Evolutionary conservation across 73 alveolate genomes (phyloP), one percentile per base, ranked within the genome.

Genomic region (Effrenium voratum): DNA sequence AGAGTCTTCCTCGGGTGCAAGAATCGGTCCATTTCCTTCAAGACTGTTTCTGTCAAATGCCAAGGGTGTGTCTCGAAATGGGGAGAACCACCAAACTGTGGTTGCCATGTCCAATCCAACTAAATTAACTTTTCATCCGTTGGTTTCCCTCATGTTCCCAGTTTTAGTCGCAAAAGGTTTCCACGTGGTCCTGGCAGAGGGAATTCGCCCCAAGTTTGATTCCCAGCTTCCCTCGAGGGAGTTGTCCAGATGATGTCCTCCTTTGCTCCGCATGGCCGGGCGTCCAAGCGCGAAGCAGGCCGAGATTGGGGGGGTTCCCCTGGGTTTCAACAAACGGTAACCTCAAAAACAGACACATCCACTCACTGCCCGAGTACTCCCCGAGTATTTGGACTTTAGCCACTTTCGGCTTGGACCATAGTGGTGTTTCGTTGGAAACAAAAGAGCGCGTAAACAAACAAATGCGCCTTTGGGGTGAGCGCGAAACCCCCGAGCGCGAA

Each of bases 161-260:
- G 26, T 52, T 52, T 19, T 19, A 52, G 63, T 52, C 63, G 19
- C 19, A 12, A 19, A 52, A 8, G 26, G 63, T 8, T 19, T 19
- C 63, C 8, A 52, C 26, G 63, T 8, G 26, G 26, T 52, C 26
- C 63, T 63, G 43, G 26, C 10, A 36, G 77, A 36, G n/a, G n/a
- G n/a, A n/a, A n/a, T n/a, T n/a, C n/a, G n/a, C n/a, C n/a, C n/a
- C n/a, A n/a, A n/a, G n/a, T n/a, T 16, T 26, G 5, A 26, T 15
- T 63, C 88, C 83, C 46, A 34, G 12, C 3, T 22, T 40, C 16
- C 13, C 15, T n/a, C 24, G 72, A 88, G 95, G 97, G 97, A 32
- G 97, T 90, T 40, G 97, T 90, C 47, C 97, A 90, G 75, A 90
- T 90, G 97, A 90, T 90, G 97, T 41, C 75, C 34, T 86, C 97